These are phyloP conservation scores for Diaporthe australafricana DNA, from an alignment of 2,329 filamentous ascomycete genomes.

Conservation along the genomic window DNA sequence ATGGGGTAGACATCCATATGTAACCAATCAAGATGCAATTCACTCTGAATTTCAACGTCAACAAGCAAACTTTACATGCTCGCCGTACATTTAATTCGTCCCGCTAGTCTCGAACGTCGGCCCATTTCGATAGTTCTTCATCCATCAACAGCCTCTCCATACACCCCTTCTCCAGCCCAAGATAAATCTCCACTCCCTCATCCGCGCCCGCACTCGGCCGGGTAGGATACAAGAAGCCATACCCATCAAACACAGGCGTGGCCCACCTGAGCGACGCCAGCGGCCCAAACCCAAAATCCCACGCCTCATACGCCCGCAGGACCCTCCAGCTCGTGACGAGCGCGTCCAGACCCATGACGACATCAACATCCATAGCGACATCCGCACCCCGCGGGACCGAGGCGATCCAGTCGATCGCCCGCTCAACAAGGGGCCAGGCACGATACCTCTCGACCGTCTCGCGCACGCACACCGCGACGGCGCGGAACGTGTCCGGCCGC, in stretches of 20 bases:
- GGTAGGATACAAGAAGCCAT: slow-evolving; percentile 18
- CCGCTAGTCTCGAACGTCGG: not conserved
- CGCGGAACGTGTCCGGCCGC: slow-evolving; percentile 1
- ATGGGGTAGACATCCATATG: too few species aligned
- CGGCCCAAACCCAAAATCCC: slow-evolving; percentile 18
- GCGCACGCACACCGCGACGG: slow-evolving; percentile 15
- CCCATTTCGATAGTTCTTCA: slow-evolving; percentile 8
- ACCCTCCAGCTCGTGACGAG: slow-evolving; percentile 25
- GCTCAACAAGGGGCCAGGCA: not conserved
- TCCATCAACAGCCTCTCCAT: slow-evolving; percentile 17
- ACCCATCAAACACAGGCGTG: slow-evolving; percentile 25
- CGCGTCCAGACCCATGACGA: not conserved
- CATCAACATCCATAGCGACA: slow-evolving; percentile 21
- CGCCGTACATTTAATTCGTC: not conserved
- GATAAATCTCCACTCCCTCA: slow-evolving; percentile 26
- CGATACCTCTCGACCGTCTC: slow-evolving; percentile 6
- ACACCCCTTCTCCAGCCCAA: slow-evolving; percentile 18
- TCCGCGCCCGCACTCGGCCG: not conserved
- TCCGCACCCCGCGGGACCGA: not conserved
- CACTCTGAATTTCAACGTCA: too few species aligned
- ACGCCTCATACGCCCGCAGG: slow-evolving; percentile 5
- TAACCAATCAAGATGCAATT: too few species aligned
- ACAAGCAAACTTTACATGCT: too few species aligned
- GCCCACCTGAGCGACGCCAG: slow-evolving; percentile 19
- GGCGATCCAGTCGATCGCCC: slow-evolving; percentile 6